Percentiles rank a stretch among this genome's conserved stretches.
phyloP scores from a whole-genome alignment of 345 rosid genomes.

The Dipteronia dyeriana region DNA sequence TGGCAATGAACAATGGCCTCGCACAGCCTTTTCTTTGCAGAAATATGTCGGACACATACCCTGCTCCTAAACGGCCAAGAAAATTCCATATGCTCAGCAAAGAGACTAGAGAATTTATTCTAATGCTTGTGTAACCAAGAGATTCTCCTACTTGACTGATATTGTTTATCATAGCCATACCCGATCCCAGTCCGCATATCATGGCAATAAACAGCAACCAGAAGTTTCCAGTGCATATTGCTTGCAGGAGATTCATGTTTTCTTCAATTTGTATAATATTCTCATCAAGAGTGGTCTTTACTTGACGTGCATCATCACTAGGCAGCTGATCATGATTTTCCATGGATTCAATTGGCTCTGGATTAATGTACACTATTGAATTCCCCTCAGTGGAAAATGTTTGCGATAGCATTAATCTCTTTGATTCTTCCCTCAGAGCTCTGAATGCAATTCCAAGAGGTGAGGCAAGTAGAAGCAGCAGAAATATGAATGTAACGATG shows the following conservation, averaged over 20 bases:
- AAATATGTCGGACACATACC: slow-evolving; percentile 68
- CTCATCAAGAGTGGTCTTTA: no score
- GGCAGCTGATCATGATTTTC: no score
- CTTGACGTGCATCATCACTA: no score
- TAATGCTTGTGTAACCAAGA: slow-evolving; percentile 57
- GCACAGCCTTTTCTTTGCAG: slow-evolving; percentile 65
- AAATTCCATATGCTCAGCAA: slow-evolving; percentile 89
- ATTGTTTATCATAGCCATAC: slow-evolving; percentile 78
- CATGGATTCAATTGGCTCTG: no score
- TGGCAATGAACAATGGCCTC: slow-evolving; percentile 71
- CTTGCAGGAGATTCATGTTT: slow-evolving; percentile 53
- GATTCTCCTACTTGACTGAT: slow-evolving; percentile 85
- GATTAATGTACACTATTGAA: no score
- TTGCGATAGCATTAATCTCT: no score
- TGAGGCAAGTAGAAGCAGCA: slow-evolving; percentile 52
- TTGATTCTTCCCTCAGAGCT: slow-evolving; percentile 43
- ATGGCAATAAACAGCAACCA: slow-evolving; percentile 75
- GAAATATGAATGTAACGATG: slow-evolving; percentile 36
- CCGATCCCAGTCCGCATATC: slow-evolving; percentile 80
- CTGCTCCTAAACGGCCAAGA: slow-evolving; percentile 88
- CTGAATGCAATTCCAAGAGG: slow-evolving; percentile 59
- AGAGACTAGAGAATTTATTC: slow-evolving; percentile 70
- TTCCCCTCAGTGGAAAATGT: no score
- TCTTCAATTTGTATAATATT: not conserved
- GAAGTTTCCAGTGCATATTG: slow-evolving; percentile 51